Evolutionary conservation across 164 flowering plant species (phyloP).

Genomic region (Dillenia suffruticosa): DNA sequence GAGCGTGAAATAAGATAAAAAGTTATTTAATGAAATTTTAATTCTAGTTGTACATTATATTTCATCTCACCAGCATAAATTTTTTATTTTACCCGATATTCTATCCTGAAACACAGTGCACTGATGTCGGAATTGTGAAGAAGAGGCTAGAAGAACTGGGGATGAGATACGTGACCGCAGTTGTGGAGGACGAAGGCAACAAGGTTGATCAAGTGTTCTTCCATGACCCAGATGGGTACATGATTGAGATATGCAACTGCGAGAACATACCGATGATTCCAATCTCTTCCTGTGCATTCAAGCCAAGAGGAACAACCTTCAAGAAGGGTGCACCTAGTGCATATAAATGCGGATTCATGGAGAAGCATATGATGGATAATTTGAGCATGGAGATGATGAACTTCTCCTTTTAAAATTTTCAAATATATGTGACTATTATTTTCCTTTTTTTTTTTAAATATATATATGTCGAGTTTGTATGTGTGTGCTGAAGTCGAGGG

Average conservation of each 20-base stretch:
- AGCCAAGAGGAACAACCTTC: constrained; percentile 14
- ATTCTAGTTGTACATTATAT: too few species aligned
- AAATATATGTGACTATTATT: too few species aligned
- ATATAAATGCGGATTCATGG: constrained; percentile 35
- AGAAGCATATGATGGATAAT: constrained; percentile 59
- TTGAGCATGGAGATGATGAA: constrained; percentile 60
- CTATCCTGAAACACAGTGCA: constrained; percentile 29
- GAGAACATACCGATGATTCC: constrained; percentile 69
- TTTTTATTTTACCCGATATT: not conserved
- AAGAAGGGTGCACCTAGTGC: constrained; percentile 4
- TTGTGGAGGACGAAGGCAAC: constrained; percentile 58
- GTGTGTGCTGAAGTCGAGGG: too few species aligned
- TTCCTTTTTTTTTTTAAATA: too few species aligned
- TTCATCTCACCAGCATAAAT: too few species aligned
- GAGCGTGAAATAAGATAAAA: too few species aligned
- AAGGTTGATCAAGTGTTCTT: constrained; percentile 76
- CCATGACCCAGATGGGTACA: constrained; percentile 87
- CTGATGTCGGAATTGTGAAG: constrained; percentile 45
- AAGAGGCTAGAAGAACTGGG: constrained; percentile 56
- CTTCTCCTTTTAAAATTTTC: constrained; percentile 37
- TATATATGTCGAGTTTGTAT: too few species aligned
- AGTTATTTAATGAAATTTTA: too few species aligned
- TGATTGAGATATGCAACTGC: constrained; percentile 86
- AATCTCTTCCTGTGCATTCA: constrained; percentile 40
- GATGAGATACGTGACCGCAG: constrained; percentile 53